These are phyloP conservation scores for Nymphaea thermarum DNA, from an alignment of 164 flowering plant genomes.

Conservation along the genomic window DNA sequence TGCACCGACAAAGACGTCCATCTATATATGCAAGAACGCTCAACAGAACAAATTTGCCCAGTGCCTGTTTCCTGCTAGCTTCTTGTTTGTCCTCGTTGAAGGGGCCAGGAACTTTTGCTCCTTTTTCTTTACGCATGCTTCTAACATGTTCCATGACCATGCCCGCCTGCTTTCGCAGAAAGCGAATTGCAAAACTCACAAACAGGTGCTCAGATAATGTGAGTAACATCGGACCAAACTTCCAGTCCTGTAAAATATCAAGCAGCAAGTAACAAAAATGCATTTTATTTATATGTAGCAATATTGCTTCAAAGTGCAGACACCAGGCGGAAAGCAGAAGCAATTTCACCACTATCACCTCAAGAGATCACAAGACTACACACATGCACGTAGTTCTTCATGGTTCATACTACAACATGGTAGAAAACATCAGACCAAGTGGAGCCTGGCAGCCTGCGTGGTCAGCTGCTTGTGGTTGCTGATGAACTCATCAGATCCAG, in stretches of 20 bases:
- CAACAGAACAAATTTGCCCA: constrained; percentile 50
- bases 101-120: neutral
- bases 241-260: constrained; percentile 57
- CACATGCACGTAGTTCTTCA: too few species aligned
- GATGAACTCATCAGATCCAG: too few species aligned
- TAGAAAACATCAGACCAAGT: too few species aligned
- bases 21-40: constrained; percentile 80
- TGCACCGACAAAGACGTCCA: constrained; percentile 80
- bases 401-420: too few species aligned
- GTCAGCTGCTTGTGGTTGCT: too few species aligned
- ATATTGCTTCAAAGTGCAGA: neutral
- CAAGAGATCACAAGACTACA: too few species aligned
- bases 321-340: too few species aligned
- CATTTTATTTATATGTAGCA: neutral
- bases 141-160: constrained; percentile 22
- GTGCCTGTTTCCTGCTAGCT: constrained; percentile 41
- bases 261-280: neutral
- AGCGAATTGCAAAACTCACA: constrained; percentile 64
- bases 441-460: too few species aligned
- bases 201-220: constrained; percentile 86
- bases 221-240: constrained; percentile 66
- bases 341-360: too few species aligned
- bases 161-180: constrained; percentile 50
- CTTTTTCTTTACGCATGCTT: constrained; percentile 17
- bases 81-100: neutral